A percentile compares a stretch with the other conserved stretches of the same genome.
Evolutionary conservation across 2,329 filamentous ascomycete species (phyloP).

Genomic region (Paradendryphiella salina): DNA sequence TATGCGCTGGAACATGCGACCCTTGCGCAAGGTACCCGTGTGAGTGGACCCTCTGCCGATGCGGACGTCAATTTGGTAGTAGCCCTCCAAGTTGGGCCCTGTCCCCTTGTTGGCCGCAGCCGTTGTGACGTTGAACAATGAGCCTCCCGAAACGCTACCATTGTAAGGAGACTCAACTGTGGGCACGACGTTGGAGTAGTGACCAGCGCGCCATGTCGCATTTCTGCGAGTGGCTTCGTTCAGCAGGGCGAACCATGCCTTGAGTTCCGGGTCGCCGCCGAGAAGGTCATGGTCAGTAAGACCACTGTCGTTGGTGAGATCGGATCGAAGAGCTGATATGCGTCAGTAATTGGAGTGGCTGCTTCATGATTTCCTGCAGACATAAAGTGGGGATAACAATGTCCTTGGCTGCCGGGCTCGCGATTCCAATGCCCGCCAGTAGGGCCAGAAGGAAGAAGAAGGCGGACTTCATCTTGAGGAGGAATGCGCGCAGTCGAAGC

Average conservation of each 20-base stretch:
- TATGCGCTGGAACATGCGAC: slow-evolving; percentile 6
- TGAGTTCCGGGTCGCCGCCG: neutral
- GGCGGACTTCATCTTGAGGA: neutral
- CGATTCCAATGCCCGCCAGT: neutral
- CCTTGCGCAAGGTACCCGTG: slow-evolving; percentile 2
- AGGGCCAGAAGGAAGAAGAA: neutral
- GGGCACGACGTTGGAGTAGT: neutral
- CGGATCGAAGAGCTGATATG: neutral
- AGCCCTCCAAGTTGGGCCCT: neutral
- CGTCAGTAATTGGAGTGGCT: neutral
- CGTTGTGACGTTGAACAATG: neutral
- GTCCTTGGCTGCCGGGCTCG: neutral
- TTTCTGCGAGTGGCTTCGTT: neutral
- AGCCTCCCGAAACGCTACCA: neutral
- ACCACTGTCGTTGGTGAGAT: too few species aligned
- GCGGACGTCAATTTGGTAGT: slow-evolving; percentile 6
- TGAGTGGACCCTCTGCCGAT: neutral
- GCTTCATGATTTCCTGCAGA: neutral
- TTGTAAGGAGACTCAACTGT: neutral
- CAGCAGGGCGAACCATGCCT: neutral
- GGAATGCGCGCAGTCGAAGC: too few species aligned
- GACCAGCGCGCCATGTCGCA: neutral
- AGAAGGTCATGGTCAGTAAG: neutral
- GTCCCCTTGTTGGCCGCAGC: neutral
- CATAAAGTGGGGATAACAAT: neutral